Evolutionary conservation across 1,139 yeast genomes (phyloP), one percentile per base, ranked within the genome.

Genomic region (Dujonia santamariae): DNA sequence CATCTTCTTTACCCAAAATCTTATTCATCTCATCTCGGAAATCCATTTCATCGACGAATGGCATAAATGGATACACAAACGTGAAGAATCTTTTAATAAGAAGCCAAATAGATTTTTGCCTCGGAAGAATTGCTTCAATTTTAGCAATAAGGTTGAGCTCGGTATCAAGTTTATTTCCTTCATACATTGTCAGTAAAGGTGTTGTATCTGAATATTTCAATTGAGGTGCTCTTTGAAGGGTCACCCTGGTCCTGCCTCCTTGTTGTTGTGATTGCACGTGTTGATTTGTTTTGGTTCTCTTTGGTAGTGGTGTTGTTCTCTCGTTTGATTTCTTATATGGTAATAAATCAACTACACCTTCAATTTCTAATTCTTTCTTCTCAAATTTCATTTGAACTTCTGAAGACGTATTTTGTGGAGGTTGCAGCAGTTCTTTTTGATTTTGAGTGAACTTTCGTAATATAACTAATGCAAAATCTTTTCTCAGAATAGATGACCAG

Each of bases 401-500:
- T 4, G n/a, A n/a, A n/a, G n/a, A n/a, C n/a, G n/a, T n/a, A n/a
- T n/a, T n/a, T n/a, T n/a, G n/a, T n/a, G n/a, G n/a, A n/a, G n/a
- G n/a, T n/a, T n/a, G n/a, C n/a, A n/a, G n/a, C n/a, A 11, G 11
- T 4, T 35, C 14, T 8, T 32, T 22, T 26, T 34, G 27, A 27
- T 29, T 12, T 24, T 31, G 7, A 26, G 31, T 23, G 29, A 45
- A 47, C 32, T 45, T 42, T 49, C 63, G 52, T 17, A 63, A 43
- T 7, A 63, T 54, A 16, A 42, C 44, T 19, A 63, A 45, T 5
- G 55, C 61, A 3, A 46, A 43, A 40, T 70, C 76, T 34, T 57
- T 56, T 37, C 54, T 50, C 44, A 66, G 45, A 11, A 70, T 42
- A 0, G 74, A 53, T 4, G 67, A 42, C 63, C 74, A 63, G 0